Evolutionary conservation across 2,329 filamentous ascomycete species (phyloP).

Genomic region (Falciphora oryzae): DNA sequence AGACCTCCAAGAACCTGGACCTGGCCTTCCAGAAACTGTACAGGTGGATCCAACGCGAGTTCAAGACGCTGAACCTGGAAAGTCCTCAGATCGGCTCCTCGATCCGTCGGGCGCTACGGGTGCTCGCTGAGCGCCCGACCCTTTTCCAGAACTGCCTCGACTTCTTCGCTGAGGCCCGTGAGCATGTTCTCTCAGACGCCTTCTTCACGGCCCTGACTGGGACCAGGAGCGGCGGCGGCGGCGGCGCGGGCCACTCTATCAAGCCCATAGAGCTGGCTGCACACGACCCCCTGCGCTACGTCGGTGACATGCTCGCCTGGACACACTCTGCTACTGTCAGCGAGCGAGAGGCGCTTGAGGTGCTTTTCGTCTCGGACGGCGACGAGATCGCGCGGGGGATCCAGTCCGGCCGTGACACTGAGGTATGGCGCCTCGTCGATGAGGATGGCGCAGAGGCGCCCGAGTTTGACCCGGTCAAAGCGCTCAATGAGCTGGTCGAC

Average conservation of each 20-base stretch:
- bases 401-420: conserved; percentile 71
- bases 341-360: conserved; percentile 85
- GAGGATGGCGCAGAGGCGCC: conserved; percentile 49
- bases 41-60: conserved; percentile 89
- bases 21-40: conserved; percentile 92
- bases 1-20: conserved; percentile 81
- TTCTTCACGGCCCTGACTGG: conserved; percentile 88
- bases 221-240: conserved; percentile 48
- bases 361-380: conserved; percentile 84
- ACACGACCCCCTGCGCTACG: conserved; percentile 85
- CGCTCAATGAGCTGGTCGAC: conserved; percentile 80
- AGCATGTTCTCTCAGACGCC: conserved; percentile 78
- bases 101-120: conserved; percentile 76
- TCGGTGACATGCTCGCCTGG: conserved; percentile 98
- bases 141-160: conserved; percentile 92
- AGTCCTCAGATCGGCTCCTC: conserved; percentile 86
- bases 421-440: conserved; percentile 69
- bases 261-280: conserved; percentile 94
- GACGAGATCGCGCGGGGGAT: conserved; percentile 82
- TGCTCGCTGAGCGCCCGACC: conserved; percentile 81
- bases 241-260: conserved; percentile 50
- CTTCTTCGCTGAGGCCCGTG: conserved; percentile 84
- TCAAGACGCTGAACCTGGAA: conserved; percentile 87
- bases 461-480: conserved; percentile 73
- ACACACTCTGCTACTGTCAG: conserved; percentile 90